These are phyloP conservation scores for Aspergillus ochraceus DNA, from an alignment of 2,329 filamentous ascomycete genomes.

Conservation along the genomic window DNA sequence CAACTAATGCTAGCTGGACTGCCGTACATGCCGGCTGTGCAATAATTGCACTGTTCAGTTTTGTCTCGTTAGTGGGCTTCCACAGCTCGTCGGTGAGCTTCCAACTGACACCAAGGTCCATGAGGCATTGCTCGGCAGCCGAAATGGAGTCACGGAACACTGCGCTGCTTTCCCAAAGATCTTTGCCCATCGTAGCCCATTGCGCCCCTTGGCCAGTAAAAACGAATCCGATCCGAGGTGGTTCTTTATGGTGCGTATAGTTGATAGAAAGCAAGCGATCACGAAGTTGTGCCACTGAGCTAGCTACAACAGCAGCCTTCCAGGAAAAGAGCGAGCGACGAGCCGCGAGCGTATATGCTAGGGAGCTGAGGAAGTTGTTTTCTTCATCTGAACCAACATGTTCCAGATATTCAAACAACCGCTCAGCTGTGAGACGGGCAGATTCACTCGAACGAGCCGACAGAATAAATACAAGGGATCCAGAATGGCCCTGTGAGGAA, in stretches of 20 bases:
- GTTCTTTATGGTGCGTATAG: conserved; percentile 31
- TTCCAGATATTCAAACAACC: neutral
- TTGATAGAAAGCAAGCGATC: conserved; percentile 22
- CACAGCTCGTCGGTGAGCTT: neutral
- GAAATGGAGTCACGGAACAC: neutral
- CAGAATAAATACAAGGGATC: neutral
- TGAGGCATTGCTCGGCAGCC: neutral
- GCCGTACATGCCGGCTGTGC: conserved; percentile 19
- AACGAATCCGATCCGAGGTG: conserved; percentile 2
- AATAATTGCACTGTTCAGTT: neutral
- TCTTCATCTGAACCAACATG: neutral
- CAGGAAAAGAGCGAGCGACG: conserved; percentile 1
- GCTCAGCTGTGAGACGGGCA: neutral
- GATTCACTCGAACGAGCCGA: neutral
- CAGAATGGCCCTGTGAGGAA: neutral
- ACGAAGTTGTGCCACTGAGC: neutral
- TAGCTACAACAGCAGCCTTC: neutral
- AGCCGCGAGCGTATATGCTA: conserved; percentile 3
- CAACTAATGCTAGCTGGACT: conserved; percentile 31
- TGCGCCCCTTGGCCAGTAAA: conserved; percentile 36
- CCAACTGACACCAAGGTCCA: neutral
- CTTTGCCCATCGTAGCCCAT: conserved; percentile 35
- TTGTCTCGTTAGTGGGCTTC: conserved; percentile 1
- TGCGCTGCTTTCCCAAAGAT: conserved; percentile 16
- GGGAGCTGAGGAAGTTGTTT: neutral